These are phyloP conservation scores for Paecilomyces sp. DNA, from an alignment of 2,329 filamentous ascomycete species.

Conservation along the genomic window DNA sequence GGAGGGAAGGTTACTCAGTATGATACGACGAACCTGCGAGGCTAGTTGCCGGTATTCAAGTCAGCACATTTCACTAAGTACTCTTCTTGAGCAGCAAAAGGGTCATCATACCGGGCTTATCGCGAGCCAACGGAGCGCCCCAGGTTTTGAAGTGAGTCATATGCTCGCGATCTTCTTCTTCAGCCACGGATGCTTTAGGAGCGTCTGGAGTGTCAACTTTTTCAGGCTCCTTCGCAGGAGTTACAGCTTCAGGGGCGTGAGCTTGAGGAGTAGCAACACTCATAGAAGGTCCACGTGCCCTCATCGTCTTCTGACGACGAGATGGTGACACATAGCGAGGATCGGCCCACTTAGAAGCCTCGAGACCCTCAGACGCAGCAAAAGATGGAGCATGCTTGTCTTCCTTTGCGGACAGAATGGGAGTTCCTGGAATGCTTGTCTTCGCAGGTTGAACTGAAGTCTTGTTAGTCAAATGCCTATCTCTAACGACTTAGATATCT, in stretches of 20 bases:
- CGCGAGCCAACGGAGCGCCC: conserved; percentile 19
- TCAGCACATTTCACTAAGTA: background rate
- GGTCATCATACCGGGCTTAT: conserved; percentile 17
- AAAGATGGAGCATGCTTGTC: background rate
- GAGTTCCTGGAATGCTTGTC: background rate
- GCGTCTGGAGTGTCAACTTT: background rate
- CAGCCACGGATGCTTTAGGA: conserved; percentile 1
- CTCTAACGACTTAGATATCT: background rate
- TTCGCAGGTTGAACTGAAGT: background rate
- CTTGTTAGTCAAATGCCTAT: background rate
- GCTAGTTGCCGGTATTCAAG: conserved; percentile 9
- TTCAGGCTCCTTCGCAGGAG: background rate
- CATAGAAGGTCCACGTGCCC: background rate
- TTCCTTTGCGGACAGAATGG: background rate
- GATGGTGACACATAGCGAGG: background rate
- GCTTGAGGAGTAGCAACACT: conserved; percentile 5
- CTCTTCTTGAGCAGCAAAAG: background rate
- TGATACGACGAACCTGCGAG: conserved; percentile 20
- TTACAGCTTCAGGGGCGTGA: conserved; percentile 4
- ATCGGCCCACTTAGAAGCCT: background rate
- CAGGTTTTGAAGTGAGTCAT: conserved; percentile 22
- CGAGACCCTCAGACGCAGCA: background rate
- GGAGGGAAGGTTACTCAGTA: conserved; percentile 30
- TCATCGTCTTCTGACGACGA: background rate
- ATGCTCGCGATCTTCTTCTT: conserved; percentile 22